Percentiles rank a stretch among this genome's conserved stretches.
These are phyloP conservation scores for Didymella glomerata DNA, from an alignment of 2,329 filamentous ascomycete genomes.

Conservation along the genomic window DNA sequence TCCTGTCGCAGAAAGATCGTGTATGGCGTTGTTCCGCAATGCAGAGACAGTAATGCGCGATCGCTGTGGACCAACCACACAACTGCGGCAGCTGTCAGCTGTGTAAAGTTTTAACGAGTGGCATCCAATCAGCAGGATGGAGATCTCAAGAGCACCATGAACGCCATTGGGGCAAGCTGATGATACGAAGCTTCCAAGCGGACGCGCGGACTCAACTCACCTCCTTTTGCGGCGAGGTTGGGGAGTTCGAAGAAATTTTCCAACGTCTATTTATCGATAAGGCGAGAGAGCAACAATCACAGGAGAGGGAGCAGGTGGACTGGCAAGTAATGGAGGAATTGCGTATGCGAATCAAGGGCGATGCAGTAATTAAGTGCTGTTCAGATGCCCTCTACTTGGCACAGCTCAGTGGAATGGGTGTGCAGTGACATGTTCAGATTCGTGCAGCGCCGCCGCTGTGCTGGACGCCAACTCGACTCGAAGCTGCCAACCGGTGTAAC, in stretches of 20 bases:
- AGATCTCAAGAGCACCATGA: conserved; percentile 19
- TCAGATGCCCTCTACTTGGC: conserved; percentile 38
- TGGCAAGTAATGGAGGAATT: conserved; percentile 4
- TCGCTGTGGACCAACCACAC: conserved; percentile 40
- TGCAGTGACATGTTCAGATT: conserved; percentile 39
- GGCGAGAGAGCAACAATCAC: conserved; percentile 5
- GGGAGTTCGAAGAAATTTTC: conserved; percentile 29
- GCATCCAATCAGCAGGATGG: conserved; percentile 33
- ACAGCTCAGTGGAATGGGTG: conserved; percentile 39
- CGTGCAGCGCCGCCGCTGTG: conserved; percentile 36
- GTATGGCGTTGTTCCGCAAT: conserved; percentile 28
- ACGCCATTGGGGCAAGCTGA: conserved; percentile 31
- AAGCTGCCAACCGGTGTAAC: conserved; percentile 36
- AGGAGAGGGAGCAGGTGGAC: conserved; percentile 7
- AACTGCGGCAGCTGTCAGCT: conserved; percentile 40
- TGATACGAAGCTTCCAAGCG: conserved; percentile 12
- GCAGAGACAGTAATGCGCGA: conserved; percentile 34
- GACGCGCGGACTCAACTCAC: conserved; percentile 30
- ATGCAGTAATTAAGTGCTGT: conserved; percentile 39
- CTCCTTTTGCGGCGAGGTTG: conserved; percentile 36
- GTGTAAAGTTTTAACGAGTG: conserved; percentile 29
- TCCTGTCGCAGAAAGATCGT: conserved; percentile 30
- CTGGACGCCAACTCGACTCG: conserved; percentile 31
- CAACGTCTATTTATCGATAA: conserved; percentile 44
- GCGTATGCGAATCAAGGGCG: conserved; percentile 23